These are phyloP conservation scores for Solanum virginianum DNA, from an alignment of 257 asterid species.

Conservation along the genomic window DNA sequence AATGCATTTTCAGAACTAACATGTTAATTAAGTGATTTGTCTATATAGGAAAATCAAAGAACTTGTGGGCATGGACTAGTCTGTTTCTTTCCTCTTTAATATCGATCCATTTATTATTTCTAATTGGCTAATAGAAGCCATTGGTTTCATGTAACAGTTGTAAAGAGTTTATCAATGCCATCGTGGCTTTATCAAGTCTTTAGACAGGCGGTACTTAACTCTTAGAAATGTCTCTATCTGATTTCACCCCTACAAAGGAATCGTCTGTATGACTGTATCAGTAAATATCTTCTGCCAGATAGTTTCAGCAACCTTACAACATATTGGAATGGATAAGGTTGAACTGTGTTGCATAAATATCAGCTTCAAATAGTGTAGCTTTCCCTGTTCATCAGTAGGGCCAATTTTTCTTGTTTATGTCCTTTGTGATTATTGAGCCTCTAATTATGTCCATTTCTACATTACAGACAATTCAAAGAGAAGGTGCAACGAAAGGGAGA, in stretches of 20 bases:
- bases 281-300: not conserved
- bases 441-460: not conserved
- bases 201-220: not conserved
- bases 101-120: not conserved
- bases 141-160: not conserved
- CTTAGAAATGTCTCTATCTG: not conserved
- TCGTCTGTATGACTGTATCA: not conserved
- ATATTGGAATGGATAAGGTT: not conserved
- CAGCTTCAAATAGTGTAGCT: not conserved
- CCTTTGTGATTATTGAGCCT: not conserved
- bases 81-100: not conserved
- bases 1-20: not conserved
- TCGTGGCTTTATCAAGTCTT: not conserved
- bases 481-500: conserved; percentile 33
- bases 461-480: conserved; percentile 59
- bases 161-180: not conserved
- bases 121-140: not conserved
- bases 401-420: not conserved
- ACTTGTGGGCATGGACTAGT: not conserved
- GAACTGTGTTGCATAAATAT: not conserved
- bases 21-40: not conserved
- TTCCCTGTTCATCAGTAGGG: conserved; percentile 1
- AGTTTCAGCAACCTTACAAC: not conserved
- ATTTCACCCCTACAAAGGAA: not conserved
- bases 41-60: not conserved